Conservation (phyloP, 2,329 filamentous ascomycete species). For the Macrophomina tecta region DNA sequence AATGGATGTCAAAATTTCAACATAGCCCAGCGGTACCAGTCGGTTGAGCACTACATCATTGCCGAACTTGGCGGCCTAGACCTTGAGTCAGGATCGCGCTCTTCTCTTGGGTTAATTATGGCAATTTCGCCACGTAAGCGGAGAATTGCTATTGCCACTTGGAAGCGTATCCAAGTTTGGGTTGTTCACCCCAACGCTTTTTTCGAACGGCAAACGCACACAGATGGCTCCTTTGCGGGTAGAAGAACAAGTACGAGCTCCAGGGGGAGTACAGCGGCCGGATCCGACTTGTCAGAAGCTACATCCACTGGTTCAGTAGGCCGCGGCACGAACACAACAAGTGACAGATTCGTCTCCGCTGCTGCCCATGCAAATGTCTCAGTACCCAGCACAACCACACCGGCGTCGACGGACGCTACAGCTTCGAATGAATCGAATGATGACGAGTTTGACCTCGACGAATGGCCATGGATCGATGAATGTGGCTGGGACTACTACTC, state of each 20-base stretch:
- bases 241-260: not conserved
- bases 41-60: conserved; percentile 31
- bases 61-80: conserved; percentile 33
- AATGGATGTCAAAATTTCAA: conserved; percentile 29
- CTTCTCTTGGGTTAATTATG: conserved; percentile 33
- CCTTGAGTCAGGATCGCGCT: conserved; percentile 29
- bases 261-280: not conserved
- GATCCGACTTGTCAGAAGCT: not conserved
- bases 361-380: not conserved
- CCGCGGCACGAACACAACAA: not conserved
- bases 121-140: conserved; percentile 31
- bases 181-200: conserved; percentile 34
- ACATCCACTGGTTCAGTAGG: not conserved
- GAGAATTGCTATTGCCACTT: conserved; percentile 36
- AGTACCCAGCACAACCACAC: not conserved
- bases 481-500: conserved; percentile 27
- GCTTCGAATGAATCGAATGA: not conserved
- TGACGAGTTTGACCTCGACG: not conserved
- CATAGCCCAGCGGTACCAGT: conserved; percentile 11
- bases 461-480: conserved; percentile 8
- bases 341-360: not conserved
- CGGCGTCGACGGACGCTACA: not conserved
- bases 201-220: conserved; percentile 29
- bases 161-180: conserved; percentile 36
- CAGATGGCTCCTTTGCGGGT: conserved; percentile 9